Conservation (phyloP, 2,329 filamentous ascomycete species). For the Cryphonectria japonica region DNA sequence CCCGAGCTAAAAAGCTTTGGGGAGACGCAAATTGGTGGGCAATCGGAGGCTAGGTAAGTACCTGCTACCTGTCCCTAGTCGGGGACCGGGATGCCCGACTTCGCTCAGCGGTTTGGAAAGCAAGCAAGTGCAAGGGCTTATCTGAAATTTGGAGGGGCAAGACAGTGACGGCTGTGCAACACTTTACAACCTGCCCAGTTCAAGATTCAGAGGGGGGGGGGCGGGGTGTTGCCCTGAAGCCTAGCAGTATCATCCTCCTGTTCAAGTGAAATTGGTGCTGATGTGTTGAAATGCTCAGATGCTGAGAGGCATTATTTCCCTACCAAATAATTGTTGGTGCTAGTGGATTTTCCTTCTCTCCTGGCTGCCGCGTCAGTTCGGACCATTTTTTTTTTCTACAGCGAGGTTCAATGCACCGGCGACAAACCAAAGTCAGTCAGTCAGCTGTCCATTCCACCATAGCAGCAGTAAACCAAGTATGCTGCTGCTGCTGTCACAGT, state of each 20-base stretch:
- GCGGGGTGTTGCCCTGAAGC: too few relatives aligned
- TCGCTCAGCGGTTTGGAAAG: background rate
- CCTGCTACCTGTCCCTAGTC: constrained; percentile 18
- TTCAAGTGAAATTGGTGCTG: background rate
- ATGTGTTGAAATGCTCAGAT: background rate
- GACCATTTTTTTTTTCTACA: background rate
- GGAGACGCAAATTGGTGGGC: constrained; percentile 28
- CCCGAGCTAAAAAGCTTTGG: constrained; percentile 28
- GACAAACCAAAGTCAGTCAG: background rate
- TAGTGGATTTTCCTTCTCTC: background rate
- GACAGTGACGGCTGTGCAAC: background rate
- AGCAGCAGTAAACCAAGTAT: background rate
- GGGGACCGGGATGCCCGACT: constrained; percentile 12
- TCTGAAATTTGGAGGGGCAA: background rate
- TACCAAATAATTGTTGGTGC: background rate
- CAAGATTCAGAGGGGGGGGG: background rate
- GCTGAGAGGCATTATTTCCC: background rate
- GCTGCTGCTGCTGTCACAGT: background rate
- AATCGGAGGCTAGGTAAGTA: constrained; percentile 11
- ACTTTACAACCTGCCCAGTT: background rate
- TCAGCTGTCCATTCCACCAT: background rate
- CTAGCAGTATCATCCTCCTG: background rate
- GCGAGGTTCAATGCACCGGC: background rate
- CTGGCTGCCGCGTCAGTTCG: background rate
- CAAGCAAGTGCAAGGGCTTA: background rate